A percentile compares a stretch with the other conserved stretches of the same genome.
phyloP scores from a whole-genome alignment of 495 filamentous ascomycete species.

The Podospora appendiculata region DNA sequence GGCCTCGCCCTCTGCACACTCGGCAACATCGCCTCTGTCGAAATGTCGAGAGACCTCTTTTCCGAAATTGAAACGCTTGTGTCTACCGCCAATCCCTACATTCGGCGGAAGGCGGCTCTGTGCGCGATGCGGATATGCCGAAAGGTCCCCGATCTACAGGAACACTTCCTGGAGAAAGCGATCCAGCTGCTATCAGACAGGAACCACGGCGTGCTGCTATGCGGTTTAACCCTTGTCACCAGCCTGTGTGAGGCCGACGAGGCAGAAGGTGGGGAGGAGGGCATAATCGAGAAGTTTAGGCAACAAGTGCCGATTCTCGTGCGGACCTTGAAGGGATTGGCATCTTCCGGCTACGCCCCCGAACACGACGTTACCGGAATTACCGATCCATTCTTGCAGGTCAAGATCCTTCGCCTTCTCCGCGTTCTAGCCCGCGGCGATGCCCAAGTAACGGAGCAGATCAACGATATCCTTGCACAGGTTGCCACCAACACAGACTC shows the following conservation, averaged over 20 bases:
- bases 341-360: slow-evolving; percentile 92
- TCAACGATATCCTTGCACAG: slow-evolving; percentile 97
- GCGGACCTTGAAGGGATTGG: slow-evolving; percentile 79
- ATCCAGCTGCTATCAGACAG: slow-evolving; percentile 78
- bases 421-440: slow-evolving; percentile 83
- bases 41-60: slow-evolving; percentile 98
- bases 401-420: slow-evolving; percentile 84
- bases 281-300: slow-evolving; percentile 81
- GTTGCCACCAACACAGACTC: slow-evolving; percentile 98
- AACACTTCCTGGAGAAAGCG: slow-evolving; percentile 93
- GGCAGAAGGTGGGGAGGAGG: slow-evolving; percentile 75
- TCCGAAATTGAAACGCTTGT: slow-evolving; percentile 85
- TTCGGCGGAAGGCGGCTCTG: slow-evolving; percentile 92
- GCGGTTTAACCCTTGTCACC: slow-evolving; percentile 82
- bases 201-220: slow-evolving; percentile 92
- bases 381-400: slow-evolving; percentile 96
- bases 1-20: slow-evolving; percentile 91
- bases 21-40: slow-evolving; percentile 92
- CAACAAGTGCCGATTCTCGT: slow-evolving; percentile 75
- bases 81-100: slow-evolving; percentile 91
- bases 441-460: slow-evolving; percentile 83
- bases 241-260: slow-evolving; percentile 94
- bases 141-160: slow-evolving; percentile 94
- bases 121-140: slow-evolving; percentile 99
- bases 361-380: slow-evolving; percentile 98